Base-by-base conservation (phyloP, 352 stramenopile species). In the Phytophthora sp. region DNA sequence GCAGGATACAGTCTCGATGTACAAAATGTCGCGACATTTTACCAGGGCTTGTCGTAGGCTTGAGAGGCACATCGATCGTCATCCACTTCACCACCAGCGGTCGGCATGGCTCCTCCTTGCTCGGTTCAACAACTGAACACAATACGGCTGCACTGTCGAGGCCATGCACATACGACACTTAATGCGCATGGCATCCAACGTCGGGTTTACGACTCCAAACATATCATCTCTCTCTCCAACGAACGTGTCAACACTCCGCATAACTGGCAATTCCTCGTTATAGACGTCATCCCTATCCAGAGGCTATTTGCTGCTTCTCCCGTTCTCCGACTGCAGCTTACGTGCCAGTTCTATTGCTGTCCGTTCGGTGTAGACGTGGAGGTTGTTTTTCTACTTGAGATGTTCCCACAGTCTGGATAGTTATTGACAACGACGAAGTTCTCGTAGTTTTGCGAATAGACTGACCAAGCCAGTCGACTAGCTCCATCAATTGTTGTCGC, bases 181-280 rank as follows among this genome's bases (percentile, higher is more conserved):
- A 29, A 80, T 63, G 2, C 60, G 56, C 73, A 78, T 80, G 26
- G 67, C 63, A n/a, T 73, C 69, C 12, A 71, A 52, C 16, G 69
- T 78, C 8, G 66, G 69, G 31, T 76, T 81, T 33, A 74, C 54
- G 11, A 73, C 59, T 2, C 67, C 67, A 18, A 76, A 76, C 72
- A 82, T 76, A 52, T 82, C 74, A 35, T 80, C 63, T 36, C 80
- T 55, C n/a, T 76, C 30, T 3, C 70, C 71, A 3, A 63, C 55
- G 23, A 79, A 69, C 0, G 57, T 77, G 0, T 59, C 74, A 0
- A 75, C 60, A 20, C 57, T 74, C 31, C 76, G 24, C 50, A 78
- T 57, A 8, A 74, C 46, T 5, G 56, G 56, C 0, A 66, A 35
- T 24, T 71, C 53, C 56, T 61, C 54, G 7, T 57, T 30, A 16